Conservation (phyloP, 768 basidiomycete species). For the Phaffia australis region DNA sequence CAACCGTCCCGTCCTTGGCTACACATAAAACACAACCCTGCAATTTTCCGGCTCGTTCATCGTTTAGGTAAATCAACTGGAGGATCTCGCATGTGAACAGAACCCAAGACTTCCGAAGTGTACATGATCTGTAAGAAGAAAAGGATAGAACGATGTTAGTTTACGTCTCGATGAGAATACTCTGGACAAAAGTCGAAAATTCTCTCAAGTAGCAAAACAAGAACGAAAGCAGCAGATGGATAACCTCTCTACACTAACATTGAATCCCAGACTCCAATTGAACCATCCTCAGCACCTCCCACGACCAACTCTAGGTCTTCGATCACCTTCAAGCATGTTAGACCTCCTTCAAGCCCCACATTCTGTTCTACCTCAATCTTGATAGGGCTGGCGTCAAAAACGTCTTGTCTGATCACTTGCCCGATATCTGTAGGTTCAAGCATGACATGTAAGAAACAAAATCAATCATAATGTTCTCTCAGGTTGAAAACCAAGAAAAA, state of each 20-base stretch:
- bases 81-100: slow-evolving; percentile 15
- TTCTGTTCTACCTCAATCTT: no score
- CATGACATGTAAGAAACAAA: no score
- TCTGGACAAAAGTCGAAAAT: slow-evolving; percentile 16
- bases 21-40: slow-evolving; percentile 61
- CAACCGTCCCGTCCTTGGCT: slow-evolving; percentile 69
- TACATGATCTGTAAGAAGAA: slow-evolving; percentile 24
- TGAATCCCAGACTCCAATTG: slow-evolving; percentile 43
- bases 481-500: no score
- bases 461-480: no score
- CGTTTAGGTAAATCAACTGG: slow-evolving; percentile 49
- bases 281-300: slow-evolving; percentile 69
- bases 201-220: neutral
- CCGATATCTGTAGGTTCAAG: no score
- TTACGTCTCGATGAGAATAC: slow-evolving; percentile 44
- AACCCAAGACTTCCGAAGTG: neutral
- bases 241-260: slow-evolving; percentile 27
- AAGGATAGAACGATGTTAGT: slow-evolving; percentile 40
- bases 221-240: neutral
- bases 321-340: no score
- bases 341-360: no score
- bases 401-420: no score
- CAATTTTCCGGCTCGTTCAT: slow-evolving; percentile 48
- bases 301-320: slow-evolving; percentile 40
- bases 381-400: no score